A percentile compares a stretch with the other conserved stretches of the same genome.
Conservation (phyloP, 495 filamentous ascomycete genomes). For the Penicillium canariense region DNA sequence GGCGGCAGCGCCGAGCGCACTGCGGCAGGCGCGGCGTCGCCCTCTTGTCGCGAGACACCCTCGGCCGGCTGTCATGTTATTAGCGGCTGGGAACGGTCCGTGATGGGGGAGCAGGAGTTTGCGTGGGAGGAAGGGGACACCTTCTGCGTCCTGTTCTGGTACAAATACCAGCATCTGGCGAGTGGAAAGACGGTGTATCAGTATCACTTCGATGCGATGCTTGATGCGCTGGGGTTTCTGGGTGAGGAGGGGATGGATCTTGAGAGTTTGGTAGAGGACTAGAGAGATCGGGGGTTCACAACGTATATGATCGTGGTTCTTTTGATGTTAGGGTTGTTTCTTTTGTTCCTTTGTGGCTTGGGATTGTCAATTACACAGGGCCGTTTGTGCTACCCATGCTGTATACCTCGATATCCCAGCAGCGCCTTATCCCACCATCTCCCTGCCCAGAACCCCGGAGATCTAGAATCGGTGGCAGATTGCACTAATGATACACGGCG, state of each 20-base stretch:
- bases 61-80: constrained; percentile 46
- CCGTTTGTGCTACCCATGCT: too few species aligned
- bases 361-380: too few species aligned
- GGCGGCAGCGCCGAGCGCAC: constrained; percentile 41
- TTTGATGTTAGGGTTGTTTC: not conserved
- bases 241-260: constrained; percentile 35
- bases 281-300: not conserved
- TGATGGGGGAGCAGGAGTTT: constrained; percentile 30
- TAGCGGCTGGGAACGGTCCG: constrained; percentile 32
- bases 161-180: constrained; percentile 42
- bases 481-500: not conserved
- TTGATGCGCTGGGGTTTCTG: constrained; percentile 45
- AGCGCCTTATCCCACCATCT: too few species aligned
- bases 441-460: too few species aligned
- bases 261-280: constrained; percentile 22
- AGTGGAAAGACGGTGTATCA: constrained; percentile 38
- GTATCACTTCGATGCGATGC: constrained; percentile 48
- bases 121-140: constrained; percentile 42
- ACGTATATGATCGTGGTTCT: not conserved
- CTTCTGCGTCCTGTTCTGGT: constrained; percentile 46
- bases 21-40: constrained; percentile 21
- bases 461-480: not conserved
- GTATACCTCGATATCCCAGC: too few species aligned
- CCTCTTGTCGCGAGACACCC: constrained; percentile 33
- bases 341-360: not conserved